Evolutionary conservation across 2,329 filamentous ascomycete genomes (phyloP), one percentile per base, ranked within the genome.

Genomic region (Furcasterigmium sp.): DNA sequence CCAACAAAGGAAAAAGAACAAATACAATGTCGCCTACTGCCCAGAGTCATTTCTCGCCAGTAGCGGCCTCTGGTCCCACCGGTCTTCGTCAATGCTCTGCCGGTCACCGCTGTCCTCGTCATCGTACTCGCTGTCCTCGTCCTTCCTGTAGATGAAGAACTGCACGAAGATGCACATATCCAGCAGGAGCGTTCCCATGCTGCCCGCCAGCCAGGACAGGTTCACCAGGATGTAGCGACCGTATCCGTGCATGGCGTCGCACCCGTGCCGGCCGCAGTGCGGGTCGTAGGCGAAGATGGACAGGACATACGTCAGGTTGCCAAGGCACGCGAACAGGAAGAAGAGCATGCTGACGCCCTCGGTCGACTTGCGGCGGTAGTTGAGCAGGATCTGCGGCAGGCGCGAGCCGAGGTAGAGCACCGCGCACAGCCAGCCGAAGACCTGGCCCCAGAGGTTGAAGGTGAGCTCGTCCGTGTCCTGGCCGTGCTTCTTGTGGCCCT

Each of bases 311-410:
- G 91, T 96, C 51, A 95, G 64, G 61, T 98, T 98, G 3, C 93
- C 93, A 6, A 97, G 80, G 59, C 91, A 97, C 5, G 93, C 93
- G 61, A 98, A 97, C 18, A 97, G 72, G 69, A 97, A 97, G 67
- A 97, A 98, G 10, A 97, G 76, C 68, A 96, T 82, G 51, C 87
- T 91, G 17, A 98, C 84, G 4, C 93, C 93, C 44, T 97, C 91
- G 1, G 91, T 96, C 35, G 85, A 91, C 68, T 95, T 95, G 49
- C 93, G 84, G 17, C 87, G 81, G 69, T 88, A 95, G 64, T 97
- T 98, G 42, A 97, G 79, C 8, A 96, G 73, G 2, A 98, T 74
- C 67, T 98, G 93, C 0, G 93, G 93, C 7, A 97, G 67, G 8
- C 93, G 85, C 1, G 87, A 93, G 18, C 88, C 88, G 10, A 97